Percentiles rank a stretch among this genome's conserved stretches.
Evolutionary conservation across 495 filamentous ascomycete species (phyloP).

Genomic region (Hypoxylon cercidicola): DNA sequence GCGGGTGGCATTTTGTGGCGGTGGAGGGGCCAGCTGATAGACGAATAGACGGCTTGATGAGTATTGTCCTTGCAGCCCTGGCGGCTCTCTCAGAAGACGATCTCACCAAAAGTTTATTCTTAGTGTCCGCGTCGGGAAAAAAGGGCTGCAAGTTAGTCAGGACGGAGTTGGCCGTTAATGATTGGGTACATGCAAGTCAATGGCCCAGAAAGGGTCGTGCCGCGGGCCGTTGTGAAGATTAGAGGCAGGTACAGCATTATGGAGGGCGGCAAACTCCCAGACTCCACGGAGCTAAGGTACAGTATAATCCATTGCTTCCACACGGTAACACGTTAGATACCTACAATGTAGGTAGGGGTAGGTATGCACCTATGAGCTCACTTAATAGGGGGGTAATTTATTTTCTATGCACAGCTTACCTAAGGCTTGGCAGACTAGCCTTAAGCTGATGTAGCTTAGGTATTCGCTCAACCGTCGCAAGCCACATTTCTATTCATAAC

Average conservation of each 20-base stretch:
- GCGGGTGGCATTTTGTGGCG: constrained; percentile 17
- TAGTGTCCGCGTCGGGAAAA: constrained; percentile 27
- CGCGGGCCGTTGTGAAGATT: constrained; percentile 22
- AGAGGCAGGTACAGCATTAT: constrained; percentile 7
- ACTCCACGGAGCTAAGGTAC: constrained; percentile 7
- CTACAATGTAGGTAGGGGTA: not conserved
- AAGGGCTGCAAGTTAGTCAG: constrained; percentile 23
- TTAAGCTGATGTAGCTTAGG: not conserved
- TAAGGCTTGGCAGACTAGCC: not conserved
- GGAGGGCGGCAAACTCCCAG: constrained; percentile 24
- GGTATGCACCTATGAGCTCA: not conserved
- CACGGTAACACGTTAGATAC: not conserved
- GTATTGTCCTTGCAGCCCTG: constrained; percentile 18
- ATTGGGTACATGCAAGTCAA: constrained; percentile 36
- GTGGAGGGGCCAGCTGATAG: constrained; percentile 9
- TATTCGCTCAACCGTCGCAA: not conserved
- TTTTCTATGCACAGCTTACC: not conserved
- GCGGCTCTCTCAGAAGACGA: constrained; percentile 29
- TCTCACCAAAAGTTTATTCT: constrained; percentile 32
- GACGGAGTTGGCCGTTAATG: constrained; percentile 18
- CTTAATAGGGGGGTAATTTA: not conserved
- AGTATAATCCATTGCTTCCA: not conserved
- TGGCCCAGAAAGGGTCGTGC: constrained; percentile 14
- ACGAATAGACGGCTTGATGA: constrained; percentile 23
- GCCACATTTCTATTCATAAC: not conserved